Base-by-base conservation (phyloP, 805 yeast species). In the Candida glaebosa region DNA sequence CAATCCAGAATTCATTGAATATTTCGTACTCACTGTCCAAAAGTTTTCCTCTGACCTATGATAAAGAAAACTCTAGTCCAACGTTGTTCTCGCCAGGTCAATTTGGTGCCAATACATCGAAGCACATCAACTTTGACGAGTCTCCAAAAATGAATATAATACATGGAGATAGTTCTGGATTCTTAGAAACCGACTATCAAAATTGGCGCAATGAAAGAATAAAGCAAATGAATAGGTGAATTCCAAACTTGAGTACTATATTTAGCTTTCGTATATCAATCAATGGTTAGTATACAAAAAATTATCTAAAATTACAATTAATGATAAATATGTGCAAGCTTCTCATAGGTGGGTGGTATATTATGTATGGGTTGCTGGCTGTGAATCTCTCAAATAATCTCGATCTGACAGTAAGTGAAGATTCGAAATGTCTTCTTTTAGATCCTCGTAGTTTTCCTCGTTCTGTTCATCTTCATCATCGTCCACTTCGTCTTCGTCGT, bases 171-270 rank as follows among this genome's bases (percentile, higher is more conserved):
- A 63, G 60, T 33, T 66, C 73, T 2, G 65, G 71, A 2, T 53
- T 67, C 15, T 53, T 65, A 24, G 69, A 69, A 3, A 73, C 65
- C 31, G 74, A 69, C 24, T 69, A 67, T 46, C 60, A 59, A 42
- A 50, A 45, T 6, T 69, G 75, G 75, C 54, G 71, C 37, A 60
- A 60, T 17, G 72, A 66, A 42, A 52, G 57, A 37, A 64, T 69
- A 34, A 52, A 43, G 32, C 58, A 60, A 48, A 43, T 58, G 30
- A 54, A 54, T 37, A 41, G 44, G 15, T 34, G 25, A n/a, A n/a
- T n/a, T n/a, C n/a, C n/a, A n/a, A n/a, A n/a, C n/a, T n/a, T n/a
- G n/a, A n/a, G n/a, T n/a, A n/a, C n/a, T n/a, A n/a, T n/a, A n/a
- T n/a, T n/a, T n/a, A n/a, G n/a, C n/a, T n/a, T n/a, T n/a, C n/a